phyloP scores from a whole-genome alignment of 1,139 yeast species.

The Taphrina wiesneri region DNA sequence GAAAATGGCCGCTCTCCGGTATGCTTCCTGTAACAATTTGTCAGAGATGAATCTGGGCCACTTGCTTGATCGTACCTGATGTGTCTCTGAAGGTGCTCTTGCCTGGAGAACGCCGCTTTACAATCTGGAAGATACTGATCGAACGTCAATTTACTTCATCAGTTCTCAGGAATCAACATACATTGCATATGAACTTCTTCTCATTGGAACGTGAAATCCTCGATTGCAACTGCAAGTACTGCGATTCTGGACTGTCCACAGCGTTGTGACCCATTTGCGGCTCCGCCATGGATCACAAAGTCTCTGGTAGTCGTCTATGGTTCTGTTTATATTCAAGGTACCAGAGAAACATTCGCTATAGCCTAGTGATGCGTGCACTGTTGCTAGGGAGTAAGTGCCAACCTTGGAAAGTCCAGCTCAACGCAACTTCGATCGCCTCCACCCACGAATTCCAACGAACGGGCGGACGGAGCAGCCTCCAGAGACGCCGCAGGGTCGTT shows the following conservation, averaged over 20 bases:
- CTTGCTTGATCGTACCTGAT: slow-evolving; percentile 47
- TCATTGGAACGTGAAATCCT: slow-evolving; percentile 11
- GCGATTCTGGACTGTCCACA: slow-evolving; percentile 14
- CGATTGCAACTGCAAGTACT: slow-evolving; percentile 3
- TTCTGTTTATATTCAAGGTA: not conserved
- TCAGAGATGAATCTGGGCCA: not conserved
- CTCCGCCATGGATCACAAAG: not conserved
- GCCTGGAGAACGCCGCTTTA: slow-evolving; percentile 80
- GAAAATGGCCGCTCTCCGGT: slow-evolving; percentile 94
- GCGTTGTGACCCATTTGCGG: slow-evolving; percentile 4
- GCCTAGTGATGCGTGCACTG: not conserved
- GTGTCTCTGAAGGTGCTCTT: slow-evolving; percentile 90
- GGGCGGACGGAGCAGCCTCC: not conserved
- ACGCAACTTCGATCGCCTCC: not conserved
- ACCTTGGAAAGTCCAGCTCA: not conserved
- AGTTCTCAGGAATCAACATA: not conserved
- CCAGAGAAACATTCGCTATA: not conserved
- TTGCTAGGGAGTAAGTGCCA: not conserved
- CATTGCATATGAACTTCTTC: slow-evolving; percentile 26
- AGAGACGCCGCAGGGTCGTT: not conserved
- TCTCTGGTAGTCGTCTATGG: not conserved
- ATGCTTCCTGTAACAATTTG: slow-evolving; percentile 60
- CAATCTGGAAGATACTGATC: slow-evolving; percentile 59
- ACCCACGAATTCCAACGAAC: not conserved
- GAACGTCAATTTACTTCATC: not conserved